Evolutionary conservation across 2,329 filamentous ascomycete genomes (phyloP), one percentile per base, ranked within the genome.

Genomic region (Aspergillus chevalieri): DNA sequence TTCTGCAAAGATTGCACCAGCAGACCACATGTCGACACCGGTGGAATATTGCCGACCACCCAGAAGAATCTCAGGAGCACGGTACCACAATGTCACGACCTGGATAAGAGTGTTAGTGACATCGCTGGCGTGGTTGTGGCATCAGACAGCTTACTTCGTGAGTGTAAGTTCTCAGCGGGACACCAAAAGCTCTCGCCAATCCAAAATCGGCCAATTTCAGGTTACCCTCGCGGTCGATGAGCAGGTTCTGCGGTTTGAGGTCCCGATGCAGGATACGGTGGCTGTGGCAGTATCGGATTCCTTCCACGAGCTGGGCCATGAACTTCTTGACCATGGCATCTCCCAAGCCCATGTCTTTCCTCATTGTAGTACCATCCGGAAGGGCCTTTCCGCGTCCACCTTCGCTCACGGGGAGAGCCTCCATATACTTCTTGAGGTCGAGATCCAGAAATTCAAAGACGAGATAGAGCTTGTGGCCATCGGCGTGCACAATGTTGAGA

Each of bases 401-500:
- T 63, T 94, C 87, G 63, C 79, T 85, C 51, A 92, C 84, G 3
- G 89, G 89, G 41, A 95, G 79, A 6, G 89, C 82, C 71, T 95
- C 90, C 89, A 95, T 95, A 72, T 94, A 95, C 71, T 94, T 95
- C 77, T 95, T 95, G 60, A 95, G 77, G 63, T 95, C 90, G 50
- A 92, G 79, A 65, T 95, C 90, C 58, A 95, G 85, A 71, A 88
- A 95, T 69, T 95, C 90, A 57, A 91, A 87, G 59, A 95, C 90
- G 44, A 95, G 85, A 71, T 95, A 95, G 46, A 95, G 82, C 75
- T 95, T 95, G 75, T 95, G 89, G 49, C 90, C 89, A 67, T 95
- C 91, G 65, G 90, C 89, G 70, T 95, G 90, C 47, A 95, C 89
- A 58, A 95, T 95, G 75, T 95, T 95, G 65, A 91, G 73, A 41